A percentile compares a stretch with the other conserved stretches of the same genome.
These are phyloP conservation scores for Wallacemonas rigidus DNA, from an alignment of 208 protist species.

Conservation along the genomic window DNA sequence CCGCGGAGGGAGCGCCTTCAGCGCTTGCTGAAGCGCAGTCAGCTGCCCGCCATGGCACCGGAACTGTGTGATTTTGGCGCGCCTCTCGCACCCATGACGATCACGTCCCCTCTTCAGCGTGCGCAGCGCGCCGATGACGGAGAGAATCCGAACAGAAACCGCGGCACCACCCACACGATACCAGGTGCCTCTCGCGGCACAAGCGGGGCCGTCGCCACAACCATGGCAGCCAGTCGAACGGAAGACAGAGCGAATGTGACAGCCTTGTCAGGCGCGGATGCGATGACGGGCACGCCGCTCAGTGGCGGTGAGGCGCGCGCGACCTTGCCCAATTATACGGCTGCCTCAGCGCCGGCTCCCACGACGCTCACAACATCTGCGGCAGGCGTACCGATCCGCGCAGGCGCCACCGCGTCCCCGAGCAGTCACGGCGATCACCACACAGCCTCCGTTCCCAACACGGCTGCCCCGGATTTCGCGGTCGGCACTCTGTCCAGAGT, in stretches of 20 bases:
- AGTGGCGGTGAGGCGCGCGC: too few species aligned
- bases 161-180: too few species aligned
- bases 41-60: conserved; percentile 10
- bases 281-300: background rate
- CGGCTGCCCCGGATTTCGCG: background rate
- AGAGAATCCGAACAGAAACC: too few species aligned
- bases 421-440: background rate
- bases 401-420: background rate
- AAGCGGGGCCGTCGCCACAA: too few species aligned
- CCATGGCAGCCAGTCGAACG: too few species aligned
- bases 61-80: conserved; percentile 14
- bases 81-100: conserved; percentile 8
- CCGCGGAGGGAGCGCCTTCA: background rate
- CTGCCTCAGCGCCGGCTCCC: background rate
- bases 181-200: too few species aligned
- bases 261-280: background rate
- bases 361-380: background rate
- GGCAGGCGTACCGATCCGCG: background rate
- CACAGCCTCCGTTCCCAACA: background rate
- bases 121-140: too few species aligned
- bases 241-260: too few species aligned
- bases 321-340: background rate
- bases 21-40: conserved; percentile 10
- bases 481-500: background rate
- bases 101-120: background rate